A percentile compares a stretch with the other conserved stretches of the same genome.
phyloP scores from a whole-genome alignment of 345 rosid species.

The Moricandia arvensis region DNA sequence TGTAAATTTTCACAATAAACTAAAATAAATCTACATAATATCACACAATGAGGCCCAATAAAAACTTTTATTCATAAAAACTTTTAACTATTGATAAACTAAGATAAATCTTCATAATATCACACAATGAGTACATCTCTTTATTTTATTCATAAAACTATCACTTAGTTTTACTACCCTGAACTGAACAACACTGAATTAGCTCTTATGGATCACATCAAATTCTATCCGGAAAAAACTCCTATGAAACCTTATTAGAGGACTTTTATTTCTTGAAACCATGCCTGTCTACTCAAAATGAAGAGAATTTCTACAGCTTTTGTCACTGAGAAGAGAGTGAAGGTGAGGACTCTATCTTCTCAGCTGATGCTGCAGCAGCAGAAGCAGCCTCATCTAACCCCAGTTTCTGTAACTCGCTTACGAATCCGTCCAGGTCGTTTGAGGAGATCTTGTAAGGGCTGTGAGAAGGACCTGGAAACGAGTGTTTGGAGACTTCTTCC shows the following conservation, averaged over 20 bases:
- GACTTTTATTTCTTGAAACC: conserved; percentile 10
- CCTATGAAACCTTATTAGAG: background rate
- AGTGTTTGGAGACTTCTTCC: conserved; percentile 66
- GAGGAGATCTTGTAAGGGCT: conserved; percentile 71
- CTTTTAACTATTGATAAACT: background rate
- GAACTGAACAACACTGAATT: background rate
- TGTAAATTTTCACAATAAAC: too few relatives aligned
- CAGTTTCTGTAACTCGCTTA: conserved; percentile 62
- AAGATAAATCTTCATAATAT: background rate
- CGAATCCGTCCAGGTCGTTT: conserved; percentile 58
- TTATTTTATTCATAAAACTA: background rate
- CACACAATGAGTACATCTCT: background rate
- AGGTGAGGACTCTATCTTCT: conserved; percentile 34
- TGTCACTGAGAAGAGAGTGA: conserved; percentile 18
- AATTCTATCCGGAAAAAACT: background rate
- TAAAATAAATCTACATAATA: too few relatives aligned
- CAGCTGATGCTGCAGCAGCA: conserved; percentile 61
- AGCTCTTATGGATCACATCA: background rate
- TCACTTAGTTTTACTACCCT: background rate
- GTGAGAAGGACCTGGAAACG: conserved; percentile 72
- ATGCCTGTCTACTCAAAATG: background rate
- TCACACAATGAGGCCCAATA: too few relatives aligned
- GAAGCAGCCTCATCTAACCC: conserved; percentile 75
- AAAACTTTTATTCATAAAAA: too few relatives aligned
- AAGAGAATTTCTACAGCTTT: background rate